These are phyloP conservation scores for Clarkia xantiana DNA, from an alignment of 345 rosid species.

Conservation along the genomic window DNA sequence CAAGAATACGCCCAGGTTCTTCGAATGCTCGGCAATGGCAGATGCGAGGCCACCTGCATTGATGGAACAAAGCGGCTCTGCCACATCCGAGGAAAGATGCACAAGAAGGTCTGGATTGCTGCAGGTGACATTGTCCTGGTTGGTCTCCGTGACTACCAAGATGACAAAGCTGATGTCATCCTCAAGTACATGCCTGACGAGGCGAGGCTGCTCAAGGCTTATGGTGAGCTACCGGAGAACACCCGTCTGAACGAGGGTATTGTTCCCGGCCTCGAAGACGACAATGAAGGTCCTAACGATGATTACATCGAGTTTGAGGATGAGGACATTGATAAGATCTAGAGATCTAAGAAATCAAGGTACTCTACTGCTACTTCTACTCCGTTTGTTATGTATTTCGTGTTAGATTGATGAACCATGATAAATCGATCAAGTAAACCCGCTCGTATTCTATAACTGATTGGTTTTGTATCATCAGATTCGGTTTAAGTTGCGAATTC, in stretches of 20 bases:
- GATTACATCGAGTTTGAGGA: conserved; percentile 27
- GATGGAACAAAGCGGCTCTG: conserved; percentile 26
- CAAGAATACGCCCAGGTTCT: conserved; percentile 27
- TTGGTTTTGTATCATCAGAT: no score
- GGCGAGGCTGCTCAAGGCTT: conserved; percentile 11
- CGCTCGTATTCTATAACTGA: no score
- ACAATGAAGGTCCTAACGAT: conserved; percentile 16
- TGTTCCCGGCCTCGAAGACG: conserved; percentile 19
- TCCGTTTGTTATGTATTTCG: no score
- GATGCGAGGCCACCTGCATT: conserved; percentile 29
- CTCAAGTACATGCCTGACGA: conserved; percentile 24
- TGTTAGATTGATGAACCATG: no score
- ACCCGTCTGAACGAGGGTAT: conserved; percentile 21
- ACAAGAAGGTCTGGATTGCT: conserved; percentile 19
- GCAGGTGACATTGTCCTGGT: conserved; percentile 13
- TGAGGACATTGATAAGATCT: conserved; percentile 26
- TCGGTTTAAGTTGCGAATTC: no score
- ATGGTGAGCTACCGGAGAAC: conserved; percentile 14
- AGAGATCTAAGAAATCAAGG: background rate
- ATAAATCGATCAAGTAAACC: no score
- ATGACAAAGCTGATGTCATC: conserved; percentile 31
- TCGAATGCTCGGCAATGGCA: conserved; percentile 31
- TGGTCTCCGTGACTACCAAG: conserved; percentile 26
- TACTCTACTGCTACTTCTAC: no score
- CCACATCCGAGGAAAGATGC: conserved; percentile 33